These are phyloP conservation scores for Cladosporium sp. DNA, from an alignment of 2,329 filamentous ascomycete species.

Conservation along the genomic window DNA sequence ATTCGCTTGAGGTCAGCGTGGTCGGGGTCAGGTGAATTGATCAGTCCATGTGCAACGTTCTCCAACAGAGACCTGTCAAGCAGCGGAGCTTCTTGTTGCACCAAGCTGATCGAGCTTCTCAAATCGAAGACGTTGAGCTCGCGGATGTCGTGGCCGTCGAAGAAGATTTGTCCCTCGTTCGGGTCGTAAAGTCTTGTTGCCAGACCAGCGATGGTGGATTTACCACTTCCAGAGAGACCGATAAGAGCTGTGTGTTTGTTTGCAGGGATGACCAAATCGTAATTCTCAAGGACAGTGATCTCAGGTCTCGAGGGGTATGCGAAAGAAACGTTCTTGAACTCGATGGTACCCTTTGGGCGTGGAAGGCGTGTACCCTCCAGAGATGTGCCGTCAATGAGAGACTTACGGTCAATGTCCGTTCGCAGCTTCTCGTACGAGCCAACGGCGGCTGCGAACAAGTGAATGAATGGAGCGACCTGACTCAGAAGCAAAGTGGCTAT, in stretches of 20 bases:
- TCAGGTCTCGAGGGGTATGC: constrained; percentile 64
- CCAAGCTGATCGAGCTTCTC: constrained; percentile 39
- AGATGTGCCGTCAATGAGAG: constrained; percentile 41
- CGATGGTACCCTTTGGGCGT: constrained; percentile 49
- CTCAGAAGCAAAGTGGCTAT: constrained; percentile 49
- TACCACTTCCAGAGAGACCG: constrained; percentile 81
- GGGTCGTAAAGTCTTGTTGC: constrained; percentile 42
- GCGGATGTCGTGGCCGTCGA: constrained; percentile 42
- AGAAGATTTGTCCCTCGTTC: constrained; percentile 31
- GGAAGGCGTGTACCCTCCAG: constrained; percentile 31
- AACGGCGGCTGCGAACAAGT: constrained; percentile 51
- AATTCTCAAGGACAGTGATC: constrained; percentile 57
- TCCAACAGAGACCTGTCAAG: constrained; percentile 55
- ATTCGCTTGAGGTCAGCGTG: constrained; percentile 45
- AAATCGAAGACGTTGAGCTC: constrained; percentile 40
- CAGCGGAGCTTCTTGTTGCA: constrained; percentile 55
- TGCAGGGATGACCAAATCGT: constrained; percentile 64
- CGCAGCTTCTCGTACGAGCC: constrained; percentile 60
- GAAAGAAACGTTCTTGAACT: constrained; percentile 67
- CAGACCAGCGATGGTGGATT: constrained; percentile 77
- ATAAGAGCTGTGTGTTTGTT: constrained; percentile 75
- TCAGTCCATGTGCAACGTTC: constrained; percentile 54
- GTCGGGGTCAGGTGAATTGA: constrained; percentile 39
- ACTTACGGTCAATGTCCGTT: constrained; percentile 56
- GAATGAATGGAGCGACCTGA: constrained; percentile 50